Evolutionary conservation across 116 monocot genomes (phyloP), one percentile per base, ranked within the genome.

Genomic region (Thalassia testudinum): DNA sequence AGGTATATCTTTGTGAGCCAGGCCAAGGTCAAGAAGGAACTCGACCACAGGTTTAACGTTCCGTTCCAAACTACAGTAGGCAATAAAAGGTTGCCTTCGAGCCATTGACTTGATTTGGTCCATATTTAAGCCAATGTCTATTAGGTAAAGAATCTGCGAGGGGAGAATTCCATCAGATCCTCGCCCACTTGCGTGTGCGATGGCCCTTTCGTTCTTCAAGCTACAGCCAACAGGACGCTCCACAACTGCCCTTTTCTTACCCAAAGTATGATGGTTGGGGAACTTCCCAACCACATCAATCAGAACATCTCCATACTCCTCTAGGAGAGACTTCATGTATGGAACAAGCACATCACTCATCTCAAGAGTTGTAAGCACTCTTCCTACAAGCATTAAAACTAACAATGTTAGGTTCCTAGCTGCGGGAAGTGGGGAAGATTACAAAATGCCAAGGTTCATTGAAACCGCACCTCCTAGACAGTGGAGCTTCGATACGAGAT

Each of bases 311-410:
- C 73, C 81, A 42, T 88, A 76, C 42, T 95, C 85, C 59, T 84
- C 73, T 14, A 62, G 60, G 26, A 88, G 81, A 34, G 70, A 58
- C 57, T 87, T 76, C 15, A 95, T 74, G 60, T 72, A 81, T 22
- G 95, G 83, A 40, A 76, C 52, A 18, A 95, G 73, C 14, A 76
- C 76, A 47, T 69, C 68, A 69, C 88, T 78, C 57, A 95, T 95
- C 74, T 95, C 95, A 42, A 84, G 75, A 20, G 95, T 95, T 19
- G 85, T 84, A 17, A 95, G 88, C 69, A 88, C 88, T 66, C 88
- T 78, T 63, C 95, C 95, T 95, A 49, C n/a, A 62, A 61, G 50
- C 19, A n/a, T 4, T 43, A 3, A 24, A 54, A 47, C 27, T 54
- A 21, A 48, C 13, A 21, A 21, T 27, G 22, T 5, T 18, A 49